These are phyloP conservation scores for Hylodesmum podocarpum DNA, from an alignment of 306 rosid genomes.

Conservation along the genomic window DNA sequence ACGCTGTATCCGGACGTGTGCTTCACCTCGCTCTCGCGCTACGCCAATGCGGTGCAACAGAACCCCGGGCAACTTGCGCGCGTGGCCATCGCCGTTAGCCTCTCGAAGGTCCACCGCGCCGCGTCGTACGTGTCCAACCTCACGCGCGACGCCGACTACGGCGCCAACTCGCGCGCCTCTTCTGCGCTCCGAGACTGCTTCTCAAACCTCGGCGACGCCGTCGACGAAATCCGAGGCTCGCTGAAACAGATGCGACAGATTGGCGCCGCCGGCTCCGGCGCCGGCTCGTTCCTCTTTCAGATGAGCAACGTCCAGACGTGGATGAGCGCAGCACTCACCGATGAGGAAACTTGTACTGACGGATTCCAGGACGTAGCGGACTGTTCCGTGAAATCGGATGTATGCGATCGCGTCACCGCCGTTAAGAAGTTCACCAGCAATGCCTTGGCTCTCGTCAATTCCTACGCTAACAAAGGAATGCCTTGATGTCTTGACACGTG, in stretches of 20 bases:
- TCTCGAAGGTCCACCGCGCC: constrained; percentile 49
- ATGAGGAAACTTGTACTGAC: constrained; percentile 94
- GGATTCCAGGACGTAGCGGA: constrained; percentile 74
- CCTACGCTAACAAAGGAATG: constrained; percentile 51
- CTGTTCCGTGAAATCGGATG: constrained; percentile 55
- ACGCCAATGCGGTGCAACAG: constrained; percentile 72
- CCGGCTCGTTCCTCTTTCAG: constrained; percentile 63
- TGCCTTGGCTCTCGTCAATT: constrained; percentile 84
- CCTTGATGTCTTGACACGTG: constrained; percentile 28
- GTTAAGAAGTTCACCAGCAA: constrained; percentile 85
- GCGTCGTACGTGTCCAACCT: constrained; percentile 65
- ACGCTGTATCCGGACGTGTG: constrained; percentile 90
- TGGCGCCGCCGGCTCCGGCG: constrained; percentile 37
- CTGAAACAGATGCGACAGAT: constrained; percentile 81
- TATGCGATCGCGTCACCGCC: constrained; percentile 43
- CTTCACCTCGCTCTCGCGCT: constrained; percentile 80
- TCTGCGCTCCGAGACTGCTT: constrained; percentile 85
- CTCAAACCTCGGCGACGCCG: constrained; percentile 82
- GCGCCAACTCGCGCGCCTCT: constrained; percentile 43
- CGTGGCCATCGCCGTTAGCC: constrained; percentile 69
- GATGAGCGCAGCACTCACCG: constrained; percentile 99
- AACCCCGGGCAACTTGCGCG: constrained; percentile 79
- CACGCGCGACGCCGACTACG: constrained; percentile 62
- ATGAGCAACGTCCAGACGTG: constrained; percentile 99
- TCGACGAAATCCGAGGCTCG: constrained; percentile 82